phyloP scores from a whole-genome alignment of 352 stramenopile genomes.

The Phytophthora brassicae region DNA sequence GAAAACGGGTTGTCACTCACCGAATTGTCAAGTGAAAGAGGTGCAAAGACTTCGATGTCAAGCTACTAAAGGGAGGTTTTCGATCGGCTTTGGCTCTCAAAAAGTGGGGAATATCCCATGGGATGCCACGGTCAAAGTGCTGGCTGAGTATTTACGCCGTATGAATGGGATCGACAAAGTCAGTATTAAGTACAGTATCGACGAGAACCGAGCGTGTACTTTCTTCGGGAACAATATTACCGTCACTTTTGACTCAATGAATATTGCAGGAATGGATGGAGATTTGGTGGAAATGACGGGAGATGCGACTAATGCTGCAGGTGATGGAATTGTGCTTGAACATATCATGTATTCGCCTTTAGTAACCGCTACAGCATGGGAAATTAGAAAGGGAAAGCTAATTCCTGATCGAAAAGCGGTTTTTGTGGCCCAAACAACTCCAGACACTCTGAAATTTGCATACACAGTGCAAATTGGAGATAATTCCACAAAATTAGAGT shows the following conservation, averaged over 20 bases:
- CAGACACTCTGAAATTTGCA: constrained; percentile 55
- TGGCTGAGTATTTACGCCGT: constrained; percentile 50
- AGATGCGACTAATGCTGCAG: constrained; percentile 46
- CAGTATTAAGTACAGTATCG: constrained; percentile 58
- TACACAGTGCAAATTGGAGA: constrained; percentile 70
- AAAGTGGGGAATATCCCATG: constrained; percentile 69
- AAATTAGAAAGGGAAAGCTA: constrained; percentile 61
- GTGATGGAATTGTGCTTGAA: constrained; percentile 39
- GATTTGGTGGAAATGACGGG: constrained; percentile 64
- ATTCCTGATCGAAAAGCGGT: constrained; percentile 39
- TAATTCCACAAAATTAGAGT: constrained; percentile 61
- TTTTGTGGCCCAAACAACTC: constrained; percentile 33
- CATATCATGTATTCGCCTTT: constrained; percentile 44
- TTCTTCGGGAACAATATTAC: constrained; percentile 84
- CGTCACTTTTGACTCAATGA: constrained; percentile 76
- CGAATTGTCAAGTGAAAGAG: constrained; percentile 55
- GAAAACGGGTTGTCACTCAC: constrained; percentile 54
- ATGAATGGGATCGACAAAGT: constrained; percentile 72
- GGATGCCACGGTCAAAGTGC: constrained; percentile 44
- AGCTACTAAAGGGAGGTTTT: constrained; percentile 66
- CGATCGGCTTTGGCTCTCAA: constrained; percentile 54
- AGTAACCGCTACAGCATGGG: constrained; percentile 54
- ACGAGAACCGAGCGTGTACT: constrained; percentile 61
- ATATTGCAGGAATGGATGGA: constrained; percentile 61
- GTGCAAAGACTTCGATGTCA: constrained; percentile 64